phyloP scores from a whole-genome alignment of 257 asterid species.

The Scutellaria minor region DNA sequence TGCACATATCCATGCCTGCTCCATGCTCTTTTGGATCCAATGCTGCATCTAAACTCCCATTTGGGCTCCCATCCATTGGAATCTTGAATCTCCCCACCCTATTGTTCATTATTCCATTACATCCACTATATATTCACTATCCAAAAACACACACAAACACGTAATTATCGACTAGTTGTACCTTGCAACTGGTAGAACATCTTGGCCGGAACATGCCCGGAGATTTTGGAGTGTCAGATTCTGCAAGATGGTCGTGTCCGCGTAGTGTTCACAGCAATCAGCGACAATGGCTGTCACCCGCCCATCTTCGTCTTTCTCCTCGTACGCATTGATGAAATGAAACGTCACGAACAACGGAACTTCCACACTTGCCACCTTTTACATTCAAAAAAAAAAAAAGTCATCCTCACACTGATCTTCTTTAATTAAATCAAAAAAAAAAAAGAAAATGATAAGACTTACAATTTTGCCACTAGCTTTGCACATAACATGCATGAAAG shows the following conservation, averaged over 20 bases:
- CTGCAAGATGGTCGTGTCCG: conserved; percentile 82
- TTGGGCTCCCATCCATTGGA: conserved; percentile 80
- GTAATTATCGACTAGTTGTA: neutral
- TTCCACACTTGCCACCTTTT: conserved; percentile 93
- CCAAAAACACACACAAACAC: neutral
- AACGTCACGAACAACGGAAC: conserved; percentile 84
- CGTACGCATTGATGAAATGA: conserved; percentile 96
- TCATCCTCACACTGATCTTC: no score
- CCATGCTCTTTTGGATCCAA: conserved; percentile 94
- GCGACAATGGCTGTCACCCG: conserved; percentile 74
- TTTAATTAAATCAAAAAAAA: neutral
- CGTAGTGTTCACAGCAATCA: conserved; percentile 92
- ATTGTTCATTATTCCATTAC: neutral
- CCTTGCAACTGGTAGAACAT: conserved; percentile 89
- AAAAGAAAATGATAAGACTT: conserved; percentile 25
- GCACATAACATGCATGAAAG: conserved; percentile 83
- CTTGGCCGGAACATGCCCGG: conserved; percentile 61
- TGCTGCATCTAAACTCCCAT: conserved; percentile 82
- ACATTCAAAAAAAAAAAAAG: neutral
- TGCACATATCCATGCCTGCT: conserved; percentile 93
- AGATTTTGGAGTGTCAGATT: conserved; percentile 77
- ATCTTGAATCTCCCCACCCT: conserved; percentile 92
- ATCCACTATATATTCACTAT: neutral
- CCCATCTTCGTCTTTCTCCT: conserved; percentile 88
- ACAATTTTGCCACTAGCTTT: conserved; percentile 83